Evolutionary conservation across 2,329 filamentous ascomycete genomes (phyloP), one percentile per base, ranked within the genome.

Genomic region (Fusarium sp.): DNA sequence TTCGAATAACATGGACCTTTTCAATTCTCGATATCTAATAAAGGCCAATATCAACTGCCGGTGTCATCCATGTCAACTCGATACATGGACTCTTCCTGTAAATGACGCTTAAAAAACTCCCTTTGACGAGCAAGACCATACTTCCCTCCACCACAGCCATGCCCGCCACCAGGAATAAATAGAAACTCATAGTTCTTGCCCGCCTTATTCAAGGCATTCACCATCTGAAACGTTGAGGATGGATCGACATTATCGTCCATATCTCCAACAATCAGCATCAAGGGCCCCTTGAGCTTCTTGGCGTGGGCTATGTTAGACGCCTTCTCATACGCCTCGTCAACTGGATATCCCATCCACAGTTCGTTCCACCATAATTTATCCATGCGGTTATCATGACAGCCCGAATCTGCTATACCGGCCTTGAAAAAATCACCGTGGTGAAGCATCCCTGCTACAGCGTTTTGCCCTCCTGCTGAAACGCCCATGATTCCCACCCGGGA

Each of bases 291-390:
- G 12, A 80, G 57, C 64, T 78, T 80, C 14, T 53, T 63, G 26
- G 76, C 78, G 42, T 80, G 73, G 7, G 70, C 75, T 10, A 75
- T 67, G 41, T 78, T 77, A 4, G 77, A 78, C 32, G 73, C 72
- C n/a, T 70, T 69, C 30, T 60, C 67, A 44, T 80, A 80, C 15
- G 72, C 67, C 44, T 74, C 63, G 17, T 79, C 78, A 2, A 80
- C 73, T 3, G 78, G 78, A 35, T 76, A 78, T 5, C 78, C 78
- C 76, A 80, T 79, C 74, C 75, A 80, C 44, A 76, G 53, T 56
- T 80, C 78, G 30, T 76, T 78, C 78, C 78, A 80, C 71, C 75
- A 75, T 12, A 79, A 20, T 57, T 76, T 75, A 41, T 76, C 77
- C 73, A 80, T 75, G 4, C 78, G 75, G 20, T 80, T 79, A 23